Evolutionary conservation across 2,329 filamentous ascomycete genomes (phyloP).

Genomic region (Talaromyces sp.): DNA sequence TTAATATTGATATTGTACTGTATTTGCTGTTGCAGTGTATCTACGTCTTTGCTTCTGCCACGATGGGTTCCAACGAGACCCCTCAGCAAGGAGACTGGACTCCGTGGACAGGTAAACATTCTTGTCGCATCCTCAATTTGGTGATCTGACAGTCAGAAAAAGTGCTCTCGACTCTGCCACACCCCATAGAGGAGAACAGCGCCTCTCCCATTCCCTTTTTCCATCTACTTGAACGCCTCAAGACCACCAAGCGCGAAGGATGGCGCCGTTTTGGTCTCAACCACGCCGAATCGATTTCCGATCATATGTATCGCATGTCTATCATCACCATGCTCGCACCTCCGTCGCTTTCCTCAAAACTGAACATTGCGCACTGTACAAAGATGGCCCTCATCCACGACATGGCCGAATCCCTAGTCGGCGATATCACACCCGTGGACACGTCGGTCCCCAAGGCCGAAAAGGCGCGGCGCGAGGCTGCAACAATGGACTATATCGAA

Average conservation of each 20-base stretch:
- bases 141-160: conserved; percentile 2
- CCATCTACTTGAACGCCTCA: conserved; percentile 86
- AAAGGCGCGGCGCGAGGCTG: conserved; percentile 79
- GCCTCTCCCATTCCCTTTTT: conserved; percentile 84
- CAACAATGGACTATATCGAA: conserved; percentile 89
- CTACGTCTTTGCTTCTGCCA: background rate
- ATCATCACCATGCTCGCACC: conserved; percentile 92
- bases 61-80: conserved; percentile 10
- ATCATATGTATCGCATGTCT: conserved; percentile 99
- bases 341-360: conserved; percentile 60
- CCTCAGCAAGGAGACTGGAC: conserved; percentile 9
- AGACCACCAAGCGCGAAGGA: conserved; percentile 93
- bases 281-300: conserved; percentile 79
- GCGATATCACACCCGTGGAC: conserved; percentile 94
- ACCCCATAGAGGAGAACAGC: conserved; percentile 56
- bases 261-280: conserved; percentile 84
- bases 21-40: conserved; percentile 2
- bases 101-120: conserved; percentile 8
- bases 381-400: conserved; percentile 96
- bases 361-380: conserved; percentile 79
- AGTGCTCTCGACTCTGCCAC: conserved; percentile 63
- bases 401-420: conserved; percentile 92
- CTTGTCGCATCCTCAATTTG: background rate
- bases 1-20: background rate
- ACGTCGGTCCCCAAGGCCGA: conserved; percentile 71